Base-by-base conservation (phyloP, 2,329 filamentous ascomycete genomes). In the Fonsecaea nubica region DNA sequence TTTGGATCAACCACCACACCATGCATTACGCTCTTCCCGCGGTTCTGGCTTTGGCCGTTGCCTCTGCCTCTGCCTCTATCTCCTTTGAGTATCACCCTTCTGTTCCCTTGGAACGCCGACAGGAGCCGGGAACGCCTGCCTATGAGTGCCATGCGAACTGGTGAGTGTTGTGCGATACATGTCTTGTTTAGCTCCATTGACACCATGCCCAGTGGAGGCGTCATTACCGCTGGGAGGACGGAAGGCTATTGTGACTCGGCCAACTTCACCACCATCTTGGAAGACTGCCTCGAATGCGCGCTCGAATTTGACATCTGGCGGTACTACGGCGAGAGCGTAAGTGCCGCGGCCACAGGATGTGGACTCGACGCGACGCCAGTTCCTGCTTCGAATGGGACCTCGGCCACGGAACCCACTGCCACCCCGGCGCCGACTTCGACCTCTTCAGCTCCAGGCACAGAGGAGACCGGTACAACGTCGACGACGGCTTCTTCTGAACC, bases 231-330 rank as follows among this genome's bases (percentile, higher is more conserved):
- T 33, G 69, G 66, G 9, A 66, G 73, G 18, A 69, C 69, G 13
- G 60, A 68, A 21, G 69, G 73, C 36, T 75, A 74, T 65, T 78
- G 75, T 66, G 60, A 71, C 32, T 71, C 72, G 52, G 64, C 75
- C 1, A 75, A 72, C n/a, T 75, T 73, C 69, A 75, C 68, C 8
- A 68, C 72, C 3, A 63, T 72, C 15, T 70, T 77, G n/a, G 65
- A 69, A 12, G 73, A 64, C 4, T 78, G 76, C 69, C 76, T 84
- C 33, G 73, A 80, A 55, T 84, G 82, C 64, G 81, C 81, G 50
- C 67, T 78, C 36, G 72, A 77, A 21, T 79, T 77, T 60, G 73
- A 82, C 35, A 81, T 84, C 69, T 83, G 81, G 81, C 70, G 77
- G 52, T 76, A 78, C 66, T 84, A 84, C 58, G 78, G 80, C 15